A percentile compares a stretch with the other conserved stretches of the same genome.
phyloP scores from a whole-genome alignment of 1,284 basidiomycete species.

The Anthracocystis panici-leucophaei region DNA sequence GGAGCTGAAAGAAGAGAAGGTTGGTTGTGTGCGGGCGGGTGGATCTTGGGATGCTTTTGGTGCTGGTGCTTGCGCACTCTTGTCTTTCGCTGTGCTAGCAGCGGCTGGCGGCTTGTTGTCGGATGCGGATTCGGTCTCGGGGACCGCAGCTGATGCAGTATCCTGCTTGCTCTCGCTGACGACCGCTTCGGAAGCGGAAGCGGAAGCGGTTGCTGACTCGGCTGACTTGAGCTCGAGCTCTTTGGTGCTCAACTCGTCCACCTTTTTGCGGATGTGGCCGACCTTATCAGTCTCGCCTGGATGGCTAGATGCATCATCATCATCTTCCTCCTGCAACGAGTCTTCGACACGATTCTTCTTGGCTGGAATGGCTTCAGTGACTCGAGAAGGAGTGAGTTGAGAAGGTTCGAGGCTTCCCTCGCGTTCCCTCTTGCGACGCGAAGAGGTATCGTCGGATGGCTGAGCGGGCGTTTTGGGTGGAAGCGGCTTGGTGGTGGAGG shows the following conservation, averaged over 20 bases:
- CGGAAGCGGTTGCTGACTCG: neutral
- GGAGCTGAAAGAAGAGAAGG: slow-evolving; percentile 55
- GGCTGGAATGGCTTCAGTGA: slow-evolving; percentile 47
- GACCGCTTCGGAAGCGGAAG: neutral
- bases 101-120: neutral
- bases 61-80: slow-evolving; percentile 6
- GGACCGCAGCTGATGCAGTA: neutral
- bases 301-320: slow-evolving; percentile 4
- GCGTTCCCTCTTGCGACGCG: slow-evolving; percentile 56
- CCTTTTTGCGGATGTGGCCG: slow-evolving; percentile 60
- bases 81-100: neutral
- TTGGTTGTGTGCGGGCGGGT: slow-evolving; percentile 47
- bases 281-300: slow-evolving; percentile 55
- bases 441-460: slow-evolving; percentile 32
- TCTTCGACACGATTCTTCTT: slow-evolving; percentile 62
- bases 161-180: slow-evolving; percentile 1
- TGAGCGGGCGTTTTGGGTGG: slow-evolving; percentile 20
- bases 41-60: slow-evolving; percentile 18
- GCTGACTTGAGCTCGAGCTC: slow-evolving; percentile 33
- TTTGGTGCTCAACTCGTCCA: slow-evolving; percentile 55
- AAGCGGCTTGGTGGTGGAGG: slow-evolving; percentile 18
- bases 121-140: neutral
- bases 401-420: slow-evolving; percentile 60
- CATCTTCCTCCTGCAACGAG: slow-evolving; percentile 34
- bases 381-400: slow-evolving; percentile 28